These are phyloP conservation scores for Gnomoniopsis sp. DNA, from an alignment of 2,329 filamentous ascomycete species.

Conservation along the genomic window DNA sequence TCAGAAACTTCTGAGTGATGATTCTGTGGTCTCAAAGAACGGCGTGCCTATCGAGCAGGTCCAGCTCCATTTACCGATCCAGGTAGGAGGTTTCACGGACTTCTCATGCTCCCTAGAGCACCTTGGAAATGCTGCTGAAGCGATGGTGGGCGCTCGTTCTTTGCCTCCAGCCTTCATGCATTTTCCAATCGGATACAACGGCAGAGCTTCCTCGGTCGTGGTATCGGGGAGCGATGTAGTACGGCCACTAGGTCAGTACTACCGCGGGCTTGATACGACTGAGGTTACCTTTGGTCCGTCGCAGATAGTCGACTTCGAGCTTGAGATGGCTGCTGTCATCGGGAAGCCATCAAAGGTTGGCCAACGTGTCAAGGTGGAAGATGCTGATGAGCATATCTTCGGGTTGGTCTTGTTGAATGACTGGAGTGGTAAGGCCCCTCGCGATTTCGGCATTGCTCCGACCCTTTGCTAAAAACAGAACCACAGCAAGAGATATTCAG, in stretches of 20 bases:
- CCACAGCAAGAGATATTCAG: constrained; percentile 56
- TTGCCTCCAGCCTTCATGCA: constrained; percentile 45
- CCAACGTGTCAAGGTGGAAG: constrained; percentile 35
- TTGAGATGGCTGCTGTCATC: constrained; percentile 43
- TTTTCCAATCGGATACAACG: constrained; percentile 50
- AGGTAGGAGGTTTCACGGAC: constrained; percentile 54
- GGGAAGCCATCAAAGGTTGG: constrained; percentile 37
- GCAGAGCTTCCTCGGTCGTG: constrained; percentile 51
- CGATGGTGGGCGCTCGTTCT: constrained; percentile 24
- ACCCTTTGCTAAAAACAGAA: constrained; percentile 10
- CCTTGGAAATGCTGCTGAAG: constrained; percentile 42
- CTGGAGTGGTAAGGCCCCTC: constrained; percentile 45
- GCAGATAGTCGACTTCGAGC: constrained; percentile 36
- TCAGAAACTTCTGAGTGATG: constrained; percentile 18
- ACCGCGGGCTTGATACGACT: constrained; percentile 17
- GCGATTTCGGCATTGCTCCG: constrained; percentile 24
- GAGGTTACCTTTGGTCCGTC: constrained; percentile 29
- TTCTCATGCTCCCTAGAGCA: constrained; percentile 54
- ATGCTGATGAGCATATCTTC: constrained; percentile 58
- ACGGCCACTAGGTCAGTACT: constrained; percentile 44
- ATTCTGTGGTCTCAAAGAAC: constrained; percentile 19
- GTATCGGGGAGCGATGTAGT: constrained; percentile 44
- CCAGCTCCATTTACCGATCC: constrained; percentile 53
- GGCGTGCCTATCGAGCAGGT: constrained; percentile 30
- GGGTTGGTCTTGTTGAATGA: constrained; percentile 62